phyloP scores from a whole-genome alignment of 805 yeast genomes.

The Starmerella lactis-condensi region DNA sequence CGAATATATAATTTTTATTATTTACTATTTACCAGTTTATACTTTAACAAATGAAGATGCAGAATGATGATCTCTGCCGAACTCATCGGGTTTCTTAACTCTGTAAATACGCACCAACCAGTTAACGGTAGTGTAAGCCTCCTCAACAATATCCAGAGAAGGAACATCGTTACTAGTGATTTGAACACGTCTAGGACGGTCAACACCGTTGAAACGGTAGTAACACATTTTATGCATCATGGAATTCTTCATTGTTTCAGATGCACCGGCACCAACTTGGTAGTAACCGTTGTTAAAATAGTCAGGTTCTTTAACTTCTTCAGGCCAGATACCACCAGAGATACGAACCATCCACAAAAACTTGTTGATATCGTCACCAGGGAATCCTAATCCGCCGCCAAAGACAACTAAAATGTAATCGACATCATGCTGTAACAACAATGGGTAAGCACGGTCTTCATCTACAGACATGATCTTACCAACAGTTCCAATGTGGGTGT shows the following conservation, averaged over 20 bases:
- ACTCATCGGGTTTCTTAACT: slow-evolving; percentile 69
- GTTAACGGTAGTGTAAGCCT: slow-evolving; percentile 86
- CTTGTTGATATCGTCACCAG: slow-evolving; percentile 93
- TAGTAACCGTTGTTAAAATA: slow-evolving; percentile 83
- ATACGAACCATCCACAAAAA: slow-evolving; percentile 98
- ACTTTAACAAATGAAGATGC: slow-evolving; percentile 8
- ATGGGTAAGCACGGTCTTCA: slow-evolving; percentile 76
- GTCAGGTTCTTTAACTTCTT: slow-evolving; percentile 73
- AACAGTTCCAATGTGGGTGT: slow-evolving; percentile 96
- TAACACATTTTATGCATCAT: slow-evolving; percentile 89
- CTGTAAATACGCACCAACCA: slow-evolving; percentile 92
- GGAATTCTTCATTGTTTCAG: slow-evolving; percentile 72
- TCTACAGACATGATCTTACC: slow-evolving; percentile 92
- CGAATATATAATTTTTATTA: background rate
- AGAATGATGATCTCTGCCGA: slow-evolving; percentile 45
- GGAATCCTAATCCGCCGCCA: slow-evolving; percentile 83
- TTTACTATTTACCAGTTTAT: background rate
- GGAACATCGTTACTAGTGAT: slow-evolving; percentile 34
- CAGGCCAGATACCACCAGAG: slow-evolving; percentile 99
- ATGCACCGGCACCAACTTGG: slow-evolving; percentile 63
- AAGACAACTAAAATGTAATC: slow-evolving; percentile 84
- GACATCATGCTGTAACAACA: slow-evolving; percentile 78
- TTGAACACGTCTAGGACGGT: slow-evolving; percentile 75
- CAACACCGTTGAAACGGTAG: slow-evolving; percentile 57
- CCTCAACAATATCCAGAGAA: slow-evolving; percentile 63